Conservation (phyloP, 2,329 filamentous ascomycete genomes). For the Fusarium graminum region DNA sequence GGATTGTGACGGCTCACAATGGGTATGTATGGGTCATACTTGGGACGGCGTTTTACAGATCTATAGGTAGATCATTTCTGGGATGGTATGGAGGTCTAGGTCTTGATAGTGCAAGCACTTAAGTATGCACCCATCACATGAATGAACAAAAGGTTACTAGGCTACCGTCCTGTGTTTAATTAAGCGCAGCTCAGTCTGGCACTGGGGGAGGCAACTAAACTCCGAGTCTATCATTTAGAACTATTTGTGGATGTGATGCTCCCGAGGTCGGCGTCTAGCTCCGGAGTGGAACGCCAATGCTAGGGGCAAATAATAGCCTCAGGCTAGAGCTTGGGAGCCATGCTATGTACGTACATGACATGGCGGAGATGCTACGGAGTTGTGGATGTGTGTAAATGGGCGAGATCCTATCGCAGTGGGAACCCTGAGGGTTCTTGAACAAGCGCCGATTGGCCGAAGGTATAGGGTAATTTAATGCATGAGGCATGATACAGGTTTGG, state of each 20-base stretch:
- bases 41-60: slow-evolving; percentile 36
- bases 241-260: slow-evolving; percentile 2
- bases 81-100: slow-evolving; percentile 16
- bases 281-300: slow-evolving; percentile 18
- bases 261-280: slow-evolving; percentile 27
- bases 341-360: slow-evolving; percentile 7
- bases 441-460: slow-evolving; percentile 14
- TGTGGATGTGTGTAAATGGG: slow-evolving; percentile 9
- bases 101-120: slow-evolving; percentile 16
- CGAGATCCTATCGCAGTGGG: slow-evolving; percentile 12
- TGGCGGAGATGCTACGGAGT: slow-evolving; percentile 38
- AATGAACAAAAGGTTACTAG: neutral
- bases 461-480: slow-evolving; percentile 3
- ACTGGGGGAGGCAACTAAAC: neutral
- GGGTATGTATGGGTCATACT: slow-evolving; percentile 13
- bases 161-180: neutral
- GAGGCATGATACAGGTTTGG: neutral
- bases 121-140: slow-evolving; percentile 12
- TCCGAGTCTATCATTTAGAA: neutral
- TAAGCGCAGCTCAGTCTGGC: neutral
- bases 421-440: slow-evolving; percentile 31
- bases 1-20: neutral
- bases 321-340: neutral
- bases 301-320: slow-evolving; percentile 18
- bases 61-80: slow-evolving; percentile 16